A percentile compares a stretch with the other conserved stretches of the same genome.
Evolutionary conservation across 2,329 filamentous ascomycete species (phyloP).

Genomic region (Leptographium wingfieldii): DNA sequence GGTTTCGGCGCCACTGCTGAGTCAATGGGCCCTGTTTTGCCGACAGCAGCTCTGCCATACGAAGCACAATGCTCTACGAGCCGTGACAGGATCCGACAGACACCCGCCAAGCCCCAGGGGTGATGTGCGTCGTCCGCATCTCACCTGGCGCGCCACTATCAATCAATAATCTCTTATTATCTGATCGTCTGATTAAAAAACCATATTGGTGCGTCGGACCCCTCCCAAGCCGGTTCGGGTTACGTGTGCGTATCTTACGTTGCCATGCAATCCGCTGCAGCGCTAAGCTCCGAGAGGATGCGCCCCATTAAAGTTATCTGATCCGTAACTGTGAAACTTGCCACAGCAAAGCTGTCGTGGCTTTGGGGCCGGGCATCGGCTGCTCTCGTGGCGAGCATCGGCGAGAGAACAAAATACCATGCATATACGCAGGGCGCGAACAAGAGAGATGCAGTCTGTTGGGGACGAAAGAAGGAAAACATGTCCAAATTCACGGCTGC

Average conservation of each 20-base stretch:
- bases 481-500: too few relatives aligned
- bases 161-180: neutral
- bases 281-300: neutral
- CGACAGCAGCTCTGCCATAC: neutral
- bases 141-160: too few relatives aligned
- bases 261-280: neutral
- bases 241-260: neutral
- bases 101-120: too few relatives aligned
- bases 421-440: too few relatives aligned
- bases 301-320: conserved; percentile 10
- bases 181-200: neutral
- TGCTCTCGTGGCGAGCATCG: too few relatives aligned
- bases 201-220: neutral
- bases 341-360: neutral
- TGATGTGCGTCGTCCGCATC: neutral
- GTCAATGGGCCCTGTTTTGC: too few relatives aligned
- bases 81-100: too few relatives aligned
- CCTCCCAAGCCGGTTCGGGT: neutral
- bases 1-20: too few relatives aligned
- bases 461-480: too few relatives aligned
- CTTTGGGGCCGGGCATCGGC: too few relatives aligned
- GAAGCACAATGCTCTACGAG: neutral
- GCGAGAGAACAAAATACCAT: too few relatives aligned
- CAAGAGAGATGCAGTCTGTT: too few relatives aligned
- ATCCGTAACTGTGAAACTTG: conserved; percentile 2